Conservation (phyloP, 192 early-diverging fungal species). For the Coemansia reversa region DNA sequence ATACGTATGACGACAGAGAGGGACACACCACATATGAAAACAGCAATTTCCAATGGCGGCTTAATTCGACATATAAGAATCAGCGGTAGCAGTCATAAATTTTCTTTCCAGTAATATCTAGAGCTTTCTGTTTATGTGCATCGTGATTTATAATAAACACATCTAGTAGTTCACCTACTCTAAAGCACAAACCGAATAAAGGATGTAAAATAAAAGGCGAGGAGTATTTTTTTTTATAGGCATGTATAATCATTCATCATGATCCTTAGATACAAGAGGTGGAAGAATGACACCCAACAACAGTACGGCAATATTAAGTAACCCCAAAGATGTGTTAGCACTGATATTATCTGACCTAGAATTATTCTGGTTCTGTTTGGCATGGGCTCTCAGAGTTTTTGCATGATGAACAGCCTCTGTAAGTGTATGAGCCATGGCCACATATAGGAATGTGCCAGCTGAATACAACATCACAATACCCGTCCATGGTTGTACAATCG, state of each 20-base stretch:
- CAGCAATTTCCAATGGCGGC: no score
- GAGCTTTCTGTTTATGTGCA: no score
- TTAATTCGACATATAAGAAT: no score
- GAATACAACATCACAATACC: slow-evolving; percentile 75
- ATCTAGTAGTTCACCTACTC: no score
- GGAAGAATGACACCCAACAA: slow-evolving; percentile 58
- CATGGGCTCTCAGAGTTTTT: slow-evolving; percentile 23
- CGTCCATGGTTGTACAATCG: slow-evolving; percentile 77
- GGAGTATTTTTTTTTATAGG: neutral
- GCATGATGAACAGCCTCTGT: slow-evolving; percentile 61
- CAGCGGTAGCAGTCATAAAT: no score
- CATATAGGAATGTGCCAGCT: slow-evolving; percentile 88
- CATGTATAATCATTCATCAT: slow-evolving; percentile 25
- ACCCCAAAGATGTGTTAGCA: slow-evolving; percentile 22
- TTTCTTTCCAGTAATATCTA: no score
- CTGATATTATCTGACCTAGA: neutral
- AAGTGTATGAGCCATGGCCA: slow-evolving; percentile 82
- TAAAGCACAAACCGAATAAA: no score
- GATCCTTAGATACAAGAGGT: slow-evolving; percentile 49
- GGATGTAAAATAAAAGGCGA: no score
- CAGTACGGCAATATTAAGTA: slow-evolving; percentile 49
- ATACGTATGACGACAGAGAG: neutral
- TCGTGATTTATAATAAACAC: no score
- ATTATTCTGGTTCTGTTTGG: neutral
- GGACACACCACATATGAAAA: no score